Conservation (phyloP, 352 stramenopile genomes). For the Phytophthora tubulina region DNA sequence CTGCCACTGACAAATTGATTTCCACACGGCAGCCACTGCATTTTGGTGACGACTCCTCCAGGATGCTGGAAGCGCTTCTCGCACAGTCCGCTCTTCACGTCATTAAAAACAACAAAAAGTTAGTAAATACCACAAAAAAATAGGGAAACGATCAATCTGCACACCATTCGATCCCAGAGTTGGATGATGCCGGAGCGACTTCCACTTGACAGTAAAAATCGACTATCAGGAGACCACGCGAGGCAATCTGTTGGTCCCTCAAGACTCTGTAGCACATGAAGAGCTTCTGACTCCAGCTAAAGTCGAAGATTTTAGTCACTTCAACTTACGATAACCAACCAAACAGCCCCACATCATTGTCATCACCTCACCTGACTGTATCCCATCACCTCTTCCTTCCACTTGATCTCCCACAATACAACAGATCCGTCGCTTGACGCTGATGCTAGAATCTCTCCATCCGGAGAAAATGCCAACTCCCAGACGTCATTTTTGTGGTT, state of each 20-base stretch:
- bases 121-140: neutral
- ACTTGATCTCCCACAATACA: slow-evolving; percentile 72
- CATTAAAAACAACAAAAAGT: neutral
- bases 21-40: slow-evolving; percentile 68
- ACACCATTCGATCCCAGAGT: slow-evolving; percentile 68
- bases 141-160: neutral
- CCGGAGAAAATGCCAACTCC: slow-evolving; percentile 81
- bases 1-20: slow-evolving; percentile 78
- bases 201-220: slow-evolving; percentile 61
- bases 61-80: slow-evolving; percentile 69
- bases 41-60: slow-evolving; percentile 52
- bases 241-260: slow-evolving; percentile 65
- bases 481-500: slow-evolving; percentile 67
- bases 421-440: slow-evolving; percentile 81
- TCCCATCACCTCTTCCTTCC: slow-evolving; percentile 17
- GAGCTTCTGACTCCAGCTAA: slow-evolving; percentile 35
- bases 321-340: neutral
- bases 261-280: slow-evolving; percentile 57
- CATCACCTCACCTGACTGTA: slow-evolving; percentile 25
- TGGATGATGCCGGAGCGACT: slow-evolving; percentile 69
- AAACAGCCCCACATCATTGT: neutral
- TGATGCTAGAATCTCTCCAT: slow-evolving; percentile 81
- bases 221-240: slow-evolving; percentile 75
- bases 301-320: neutral
- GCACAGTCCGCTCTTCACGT: slow-evolving; percentile 56